A percentile compares a stretch with the other conserved stretches of the same genome.
phyloP scores from a whole-genome alignment of 164 flowering plant genomes.

The Paratinospora sagittata region DNA sequence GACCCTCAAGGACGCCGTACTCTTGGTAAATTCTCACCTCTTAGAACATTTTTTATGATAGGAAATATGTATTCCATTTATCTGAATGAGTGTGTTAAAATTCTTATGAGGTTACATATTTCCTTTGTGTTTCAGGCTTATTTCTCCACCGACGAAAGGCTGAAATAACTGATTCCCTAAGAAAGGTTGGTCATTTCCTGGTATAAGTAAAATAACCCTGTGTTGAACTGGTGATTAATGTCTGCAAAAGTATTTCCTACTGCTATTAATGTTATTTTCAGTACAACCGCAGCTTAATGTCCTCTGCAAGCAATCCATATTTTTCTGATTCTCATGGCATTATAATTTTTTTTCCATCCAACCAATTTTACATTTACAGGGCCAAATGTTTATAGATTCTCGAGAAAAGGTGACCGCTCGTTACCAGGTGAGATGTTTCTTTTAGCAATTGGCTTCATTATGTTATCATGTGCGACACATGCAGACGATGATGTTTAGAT shows the following conservation, averaged over 20 bases:
- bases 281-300: background rate
- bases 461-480: background rate
- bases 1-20: constrained; percentile 99
- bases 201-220: too few species aligned
- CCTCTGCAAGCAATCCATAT: background rate
- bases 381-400: constrained; percentile 74
- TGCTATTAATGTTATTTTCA: background rate
- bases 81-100: background rate
- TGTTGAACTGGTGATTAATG: background rate
- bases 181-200: constrained; percentile 53
- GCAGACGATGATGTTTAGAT: background rate
- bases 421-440: constrained; percentile 71
- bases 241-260: background rate
- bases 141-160: constrained; percentile 98
- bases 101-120: background rate
- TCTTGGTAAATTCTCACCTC: constrained; percentile 54
- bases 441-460: background rate
- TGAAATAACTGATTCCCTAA: constrained; percentile 52
- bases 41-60: background rate
- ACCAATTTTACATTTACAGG: constrained; percentile 34
- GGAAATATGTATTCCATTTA: background rate
- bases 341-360: background rate
- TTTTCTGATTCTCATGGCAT: background rate
- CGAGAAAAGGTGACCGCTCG: constrained; percentile 97
- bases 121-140: constrained; percentile 47